Percentiles rank a stretch among this genome's conserved stretches.
Evolutionary conservation across 2,329 filamentous ascomycete species (phyloP).

Genomic region (Clarireedia hainanense): DNA sequence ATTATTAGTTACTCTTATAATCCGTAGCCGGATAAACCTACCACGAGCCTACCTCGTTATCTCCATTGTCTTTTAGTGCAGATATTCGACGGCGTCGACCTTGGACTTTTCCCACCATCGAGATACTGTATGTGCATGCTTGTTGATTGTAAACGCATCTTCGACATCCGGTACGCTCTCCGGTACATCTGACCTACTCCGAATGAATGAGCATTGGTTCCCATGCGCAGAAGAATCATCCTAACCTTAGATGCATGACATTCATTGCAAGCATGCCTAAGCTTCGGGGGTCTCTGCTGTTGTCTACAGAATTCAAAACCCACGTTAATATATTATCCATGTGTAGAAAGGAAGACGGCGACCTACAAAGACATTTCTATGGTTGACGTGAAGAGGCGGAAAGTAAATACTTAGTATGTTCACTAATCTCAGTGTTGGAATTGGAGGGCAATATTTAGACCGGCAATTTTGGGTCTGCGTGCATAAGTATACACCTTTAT

Average conservation of each 20-base stretch:
- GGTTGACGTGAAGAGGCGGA: too few relatives aligned
- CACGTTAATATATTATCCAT: not conserved
- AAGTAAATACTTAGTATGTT: too few relatives aligned
- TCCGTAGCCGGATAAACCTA: not conserved
- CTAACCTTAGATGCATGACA: slow-evolving; percentile 6
- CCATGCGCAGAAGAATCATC: not conserved
- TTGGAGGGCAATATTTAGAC: too few relatives aligned
- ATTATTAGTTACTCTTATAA: too few relatives aligned
- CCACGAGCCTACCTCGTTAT: not conserved
- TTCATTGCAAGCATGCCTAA: slow-evolving; percentile 8
- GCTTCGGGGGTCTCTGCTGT: slow-evolving; percentile 1
- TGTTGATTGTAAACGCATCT: slow-evolving; percentile 2
- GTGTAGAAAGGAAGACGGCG: not conserved
- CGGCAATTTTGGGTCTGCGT: too few relatives aligned
- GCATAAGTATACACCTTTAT: too few relatives aligned
- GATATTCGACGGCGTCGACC: not conserved
- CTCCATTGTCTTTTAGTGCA: not conserved
- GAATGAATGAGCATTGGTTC: not conserved
- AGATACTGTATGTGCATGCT: slow-evolving; percentile 4
- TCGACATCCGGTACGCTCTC: slow-evolving; percentile 6
- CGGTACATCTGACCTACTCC: slow-evolving; percentile 2
- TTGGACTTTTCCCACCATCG: slow-evolving; percentile 7
- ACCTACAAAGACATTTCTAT: too few relatives aligned
- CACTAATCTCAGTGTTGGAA: too few relatives aligned
- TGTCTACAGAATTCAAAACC: not conserved